These are phyloP conservation scores for Ashbya aceris DNA, from an alignment of 1,139 yeast species.

Conservation along the genomic window DNA sequence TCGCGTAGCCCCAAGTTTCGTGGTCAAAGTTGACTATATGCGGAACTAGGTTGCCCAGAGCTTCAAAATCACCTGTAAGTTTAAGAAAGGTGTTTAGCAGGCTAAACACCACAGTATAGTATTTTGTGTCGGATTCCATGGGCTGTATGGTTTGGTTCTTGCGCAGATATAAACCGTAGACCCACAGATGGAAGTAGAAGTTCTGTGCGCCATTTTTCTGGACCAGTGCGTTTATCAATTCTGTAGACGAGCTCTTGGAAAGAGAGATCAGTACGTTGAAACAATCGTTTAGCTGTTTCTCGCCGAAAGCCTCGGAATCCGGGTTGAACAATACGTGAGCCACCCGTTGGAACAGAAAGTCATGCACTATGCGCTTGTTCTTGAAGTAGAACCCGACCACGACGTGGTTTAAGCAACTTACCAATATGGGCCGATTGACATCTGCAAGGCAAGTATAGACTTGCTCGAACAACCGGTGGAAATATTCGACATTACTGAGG, in stretches of 20 bases:
- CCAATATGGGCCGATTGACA: slow-evolving; percentile 53
- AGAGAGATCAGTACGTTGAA: slow-evolving; percentile 60
- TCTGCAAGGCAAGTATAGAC: slow-evolving; percentile 46
- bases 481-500: slow-evolving; percentile 42
- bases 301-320: slow-evolving; percentile 33
- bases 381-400: slow-evolving; percentile 45
- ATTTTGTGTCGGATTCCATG: slow-evolving; percentile 20
- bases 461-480: slow-evolving; percentile 48
- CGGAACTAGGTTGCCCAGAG: slow-evolving; percentile 35
- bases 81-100: slow-evolving; percentile 43
- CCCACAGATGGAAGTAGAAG: slow-evolving; percentile 50
- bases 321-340: slow-evolving; percentile 35
- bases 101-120: slow-evolving; percentile 37
- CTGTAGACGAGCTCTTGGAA: slow-evolving; percentile 41
- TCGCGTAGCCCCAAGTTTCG: slow-evolving; percentile 41
- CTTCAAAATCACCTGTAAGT: slow-evolving; percentile 32
- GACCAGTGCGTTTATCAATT: slow-evolving; percentile 37
- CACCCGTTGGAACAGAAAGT: slow-evolving; percentile 46
- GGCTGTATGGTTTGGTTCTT: slow-evolving; percentile 31
- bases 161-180: slow-evolving; percentile 44
- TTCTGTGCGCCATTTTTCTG: slow-evolving; percentile 12
- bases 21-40: slow-evolving; percentile 40
- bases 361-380: slow-evolving; percentile 45
- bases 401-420: slow-evolving; percentile 50
- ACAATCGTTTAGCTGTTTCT: slow-evolving; percentile 47